Base-by-base conservation (phyloP, 352 stramenopile genomes). In the Pythium dissotocum region DNA sequence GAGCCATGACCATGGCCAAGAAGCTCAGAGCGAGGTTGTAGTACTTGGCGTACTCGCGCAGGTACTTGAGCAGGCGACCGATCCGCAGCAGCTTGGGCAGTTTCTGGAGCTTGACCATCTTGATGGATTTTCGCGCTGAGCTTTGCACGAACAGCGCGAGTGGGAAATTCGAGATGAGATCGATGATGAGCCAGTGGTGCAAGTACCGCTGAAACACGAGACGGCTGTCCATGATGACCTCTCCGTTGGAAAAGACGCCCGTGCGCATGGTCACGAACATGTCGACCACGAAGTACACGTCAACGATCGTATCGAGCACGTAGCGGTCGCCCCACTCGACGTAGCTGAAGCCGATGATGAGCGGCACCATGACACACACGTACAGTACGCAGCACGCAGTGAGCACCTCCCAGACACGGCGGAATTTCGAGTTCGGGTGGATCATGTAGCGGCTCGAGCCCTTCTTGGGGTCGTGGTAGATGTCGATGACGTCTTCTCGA, bases 41-140 rank as follows among this genome's bases (percentile, higher is more conserved):
- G 64, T 91, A 94, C 72, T 94, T 93, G 63, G 85, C 86, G 64
- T 93, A 93, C 70, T 92, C 82, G 56, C 83, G 79, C 28, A 94
- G 65, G 69, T 91, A 91, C 66, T 91, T 90, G 40, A 94, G 75
- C 21, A 93, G 68, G 0, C 83, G 78, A 16, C 82, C 84, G 52
- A 95, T 77, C 4, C 87, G 86, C 13, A 96, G 72, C 5, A 96
- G 64, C 63, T 93, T 94, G 13, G 85, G 86, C n/a, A 93, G 84
- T 49, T 94, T 96, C 59, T 94, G 83, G 2, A 96, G 70, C 42
- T 93, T 93, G 10, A 93, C 75, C 32, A 94, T 91, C 61, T 94
- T 95, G 59, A 94, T 69, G 16, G 83, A 90, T 67, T 90, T 90
- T 26, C 73, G 71, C 10, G 79, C 79, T 16, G 85, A 82, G 18